Conservation (phyloP, 352 stramenopile genomes). For the Phytophthora cryptogea region DNA sequence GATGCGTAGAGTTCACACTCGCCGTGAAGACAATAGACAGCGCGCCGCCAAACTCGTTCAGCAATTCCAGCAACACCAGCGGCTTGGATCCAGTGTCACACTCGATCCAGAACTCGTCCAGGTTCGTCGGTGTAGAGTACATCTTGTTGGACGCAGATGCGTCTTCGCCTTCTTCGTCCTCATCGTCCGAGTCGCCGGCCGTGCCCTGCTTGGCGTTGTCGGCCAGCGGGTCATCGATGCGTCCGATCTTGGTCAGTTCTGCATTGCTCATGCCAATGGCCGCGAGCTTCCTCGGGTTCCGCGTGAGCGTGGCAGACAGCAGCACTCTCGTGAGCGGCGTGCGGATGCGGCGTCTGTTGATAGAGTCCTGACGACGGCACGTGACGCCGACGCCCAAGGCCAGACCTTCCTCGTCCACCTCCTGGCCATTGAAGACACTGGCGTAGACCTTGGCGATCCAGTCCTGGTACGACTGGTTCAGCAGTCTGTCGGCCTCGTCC, state of each 20-base stretch:
- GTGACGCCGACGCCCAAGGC: conserved; percentile 42
- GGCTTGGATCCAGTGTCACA: conserved; percentile 95
- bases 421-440: conserved; percentile 76
- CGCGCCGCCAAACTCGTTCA: conserved; percentile 77
- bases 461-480: conserved; percentile 98
- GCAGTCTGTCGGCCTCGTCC: conserved; percentile 96
- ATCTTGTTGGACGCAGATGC: conserved; percentile 44
- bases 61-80: conserved; percentile 92
- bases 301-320: conserved; percentile 97
- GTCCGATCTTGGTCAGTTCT: conserved; percentile 90
- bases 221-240: conserved; percentile 58
- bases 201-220: conserved; percentile 69
- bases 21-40: conserved; percentile 96
- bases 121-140: conserved; percentile 78
- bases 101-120: conserved; percentile 91
- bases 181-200: conserved; percentile 36
- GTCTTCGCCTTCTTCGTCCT: conserved; percentile 29
- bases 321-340: conserved; percentile 95
- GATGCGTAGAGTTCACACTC: conserved; percentile 96
- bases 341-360: conserved; percentile 77
- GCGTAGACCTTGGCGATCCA: conserved; percentile 95
- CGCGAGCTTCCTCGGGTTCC: conserved; percentile 96
- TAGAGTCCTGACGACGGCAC: conserved; percentile 74
- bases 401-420: conserved; percentile 43
- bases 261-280: conserved; percentile 95